Base-by-base conservation (phyloP, 1,284 basidiomycete genomes). In the Agaricales sp. region DNA sequence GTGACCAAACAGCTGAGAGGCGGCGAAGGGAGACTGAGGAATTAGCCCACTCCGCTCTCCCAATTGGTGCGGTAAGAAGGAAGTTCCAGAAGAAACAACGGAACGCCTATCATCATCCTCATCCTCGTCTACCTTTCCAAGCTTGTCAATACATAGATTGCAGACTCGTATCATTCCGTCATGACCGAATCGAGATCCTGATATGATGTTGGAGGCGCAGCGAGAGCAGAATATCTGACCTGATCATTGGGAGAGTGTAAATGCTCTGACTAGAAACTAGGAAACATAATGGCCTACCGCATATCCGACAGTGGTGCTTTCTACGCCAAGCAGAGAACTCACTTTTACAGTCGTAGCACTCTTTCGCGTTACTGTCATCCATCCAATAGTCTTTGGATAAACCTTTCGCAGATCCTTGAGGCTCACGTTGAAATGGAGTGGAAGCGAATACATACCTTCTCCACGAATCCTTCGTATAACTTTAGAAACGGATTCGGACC, bases 201-300 rank as follows among this genome's bases (percentile, higher is more conserved):
- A 92, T 64, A 99, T 92, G 58, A 98, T 89, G 59, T 97, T 95
- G n/a, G 92, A 93, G 2, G 95, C 94, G 63, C 95, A 92, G 3
- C 91, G 79, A 19, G 89, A 91, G 64, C 93, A 97, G 61, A 94
- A 96, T 59, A 89, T 86, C 66, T 89, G 87, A 44, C 79, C 92
- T 93, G 50, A 52, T 44, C 44, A 35, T 23, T 2, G 57, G 45
- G 56, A 43, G 48, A 25, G 48, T 44, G 21, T n/a, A n/a, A n/a
- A n/a, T n/a, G n/a, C n/a, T n/a, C n/a, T n/a, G 19, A 45, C 39
- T 30, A 21, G 43, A 39, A 14, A 43, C 6, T 8, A 1, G 23
- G 14, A 16, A 13, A 41, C 38, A 45, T 46, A 2, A 50, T 8
- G 8, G 20, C 78, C 50, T 60, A 85, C 87, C 92, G 61, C 92